Evolutionary conservation across 2,329 filamentous ascomycete species (phyloP).

Genomic region (Hypoxylon sp.): DNA sequence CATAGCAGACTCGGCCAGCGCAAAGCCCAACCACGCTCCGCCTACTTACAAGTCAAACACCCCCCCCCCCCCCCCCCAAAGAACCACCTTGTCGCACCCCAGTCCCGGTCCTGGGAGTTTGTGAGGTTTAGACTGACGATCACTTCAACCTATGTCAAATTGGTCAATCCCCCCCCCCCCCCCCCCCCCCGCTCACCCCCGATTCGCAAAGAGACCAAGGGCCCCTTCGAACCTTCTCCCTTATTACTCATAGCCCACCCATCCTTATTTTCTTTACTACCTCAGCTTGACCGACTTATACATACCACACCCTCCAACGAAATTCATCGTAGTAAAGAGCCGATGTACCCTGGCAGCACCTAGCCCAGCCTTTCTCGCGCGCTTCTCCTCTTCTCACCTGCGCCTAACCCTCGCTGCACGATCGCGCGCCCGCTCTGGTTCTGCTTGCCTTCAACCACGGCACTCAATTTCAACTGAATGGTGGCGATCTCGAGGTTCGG

Average conservation of each 20-base stretch:
- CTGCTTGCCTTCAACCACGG: conserved; percentile 13
- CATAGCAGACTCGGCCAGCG: conserved; percentile 30
- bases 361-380: conserved; percentile 32
- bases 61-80: too few relatives aligned
- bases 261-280: conserved; percentile 26
- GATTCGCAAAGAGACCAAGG: conserved; percentile 31
- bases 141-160: conserved; percentile 44
- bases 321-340: conserved; percentile 27
- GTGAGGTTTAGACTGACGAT: conserved; percentile 44
- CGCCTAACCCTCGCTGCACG: not conserved
- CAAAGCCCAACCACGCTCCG: conserved; percentile 33
- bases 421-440: conserved; percentile 1
- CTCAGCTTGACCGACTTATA: conserved; percentile 33
- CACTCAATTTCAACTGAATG: conserved; percentile 28
- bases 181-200: conserved; percentile 39
- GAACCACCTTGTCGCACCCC: conserved; percentile 32
- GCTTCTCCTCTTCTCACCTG: conserved; percentile 30
- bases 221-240: conserved; percentile 35
- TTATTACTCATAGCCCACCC: conserved; percentile 37
- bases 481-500: conserved; percentile 30
- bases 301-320: conserved; percentile 31
- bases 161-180: conserved; percentile 36
- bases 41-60: conserved; percentile 5
- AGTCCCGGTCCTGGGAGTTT: conserved; percentile 36
- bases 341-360: conserved; percentile 32